Percentiles rank a stretch among this genome's conserved stretches.
phyloP scores from a whole-genome alignment of 2,329 filamentous ascomycete species.

The Neofusicoccum kwambonambiense region DNA sequence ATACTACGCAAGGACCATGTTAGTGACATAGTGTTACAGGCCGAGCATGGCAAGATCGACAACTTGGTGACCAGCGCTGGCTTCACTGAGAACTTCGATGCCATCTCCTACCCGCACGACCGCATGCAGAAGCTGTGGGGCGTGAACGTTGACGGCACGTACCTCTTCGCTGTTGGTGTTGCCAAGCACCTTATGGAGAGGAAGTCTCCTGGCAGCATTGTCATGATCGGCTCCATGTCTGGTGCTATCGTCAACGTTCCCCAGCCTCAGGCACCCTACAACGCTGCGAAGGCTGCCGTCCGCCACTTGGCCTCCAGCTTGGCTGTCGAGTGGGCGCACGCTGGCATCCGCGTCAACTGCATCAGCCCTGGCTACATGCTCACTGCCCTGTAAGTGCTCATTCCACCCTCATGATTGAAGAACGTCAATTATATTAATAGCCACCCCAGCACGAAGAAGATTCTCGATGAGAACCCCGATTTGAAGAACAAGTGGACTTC shows the following conservation, averaged over 20 bases:
- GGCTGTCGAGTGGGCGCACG: conserved; percentile 89
- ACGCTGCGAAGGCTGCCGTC: conserved; percentile 88
- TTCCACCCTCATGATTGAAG: background rate
- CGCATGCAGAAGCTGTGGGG: conserved; percentile 91
- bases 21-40: conserved; percentile 4
- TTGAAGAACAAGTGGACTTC: conserved; percentile 88
- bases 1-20: background rate
- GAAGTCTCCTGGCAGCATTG: conserved; percentile 77
- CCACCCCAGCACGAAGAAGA: conserved; percentile 75
- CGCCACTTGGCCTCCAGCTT: conserved; percentile 83
- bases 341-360: conserved; percentile 89
- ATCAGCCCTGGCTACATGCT: conserved; percentile 97
- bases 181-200: conserved; percentile 87
- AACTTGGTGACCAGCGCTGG: conserved; percentile 93
- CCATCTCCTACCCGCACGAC: conserved; percentile 85
- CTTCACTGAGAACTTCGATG: conserved; percentile 94
- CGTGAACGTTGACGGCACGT: conserved; percentile 91
- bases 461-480: conserved; percentile 88
- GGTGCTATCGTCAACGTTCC: conserved; percentile 92
- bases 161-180: conserved; percentile 79
- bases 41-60: conserved; percentile 78
- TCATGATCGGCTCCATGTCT: conserved; percentile 95
- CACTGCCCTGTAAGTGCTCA: conserved; percentile 72
- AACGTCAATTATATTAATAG: background rate
- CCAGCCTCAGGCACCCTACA: conserved; percentile 90